Conservation (phyloP, 176 grass and related monocot species). For the Carex pumila region DNA sequence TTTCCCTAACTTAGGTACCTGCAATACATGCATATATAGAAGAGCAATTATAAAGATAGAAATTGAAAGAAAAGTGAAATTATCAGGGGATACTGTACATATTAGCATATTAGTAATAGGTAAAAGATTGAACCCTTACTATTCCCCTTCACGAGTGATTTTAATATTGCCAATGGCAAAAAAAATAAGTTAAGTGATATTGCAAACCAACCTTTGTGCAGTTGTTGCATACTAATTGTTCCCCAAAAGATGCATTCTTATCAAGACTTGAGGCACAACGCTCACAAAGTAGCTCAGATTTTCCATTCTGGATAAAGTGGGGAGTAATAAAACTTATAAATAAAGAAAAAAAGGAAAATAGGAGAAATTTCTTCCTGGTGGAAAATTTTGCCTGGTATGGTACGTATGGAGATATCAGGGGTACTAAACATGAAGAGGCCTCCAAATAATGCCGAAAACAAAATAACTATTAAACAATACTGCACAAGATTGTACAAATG, state of each 20-base stretch:
- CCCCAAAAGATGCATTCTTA: conserved; percentile 41
- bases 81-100: not conserved
- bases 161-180: not conserved
- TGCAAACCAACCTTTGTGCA: conserved; percentile 52
- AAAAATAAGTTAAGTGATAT: not conserved
- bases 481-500: not conserved
- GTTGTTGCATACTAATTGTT: conserved; percentile 50
- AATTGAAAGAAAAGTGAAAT: not conserved
- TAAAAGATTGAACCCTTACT: not conserved
- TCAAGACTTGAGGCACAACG: conserved; percentile 65
- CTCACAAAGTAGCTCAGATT: conserved; percentile 51
- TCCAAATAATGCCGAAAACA: not conserved
- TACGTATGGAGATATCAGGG: not conserved
- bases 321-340: conserved; percentile 11
- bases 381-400: not conserved
- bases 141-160: not conserved
- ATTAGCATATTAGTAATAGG: not conserved
- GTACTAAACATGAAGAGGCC: not conserved
- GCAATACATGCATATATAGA: conserved; percentile 20
- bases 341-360: not conserved
- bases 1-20: conserved; percentile 53
- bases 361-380: not conserved
- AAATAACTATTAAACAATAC: not conserved
- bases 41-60: not conserved
- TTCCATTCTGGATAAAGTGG: conserved; percentile 35